Evolutionary conservation across 148 eudicot genomes (phyloP), one percentile per base, ranked within the genome.

Genomic region (Persicaria maculosa): DNA sequence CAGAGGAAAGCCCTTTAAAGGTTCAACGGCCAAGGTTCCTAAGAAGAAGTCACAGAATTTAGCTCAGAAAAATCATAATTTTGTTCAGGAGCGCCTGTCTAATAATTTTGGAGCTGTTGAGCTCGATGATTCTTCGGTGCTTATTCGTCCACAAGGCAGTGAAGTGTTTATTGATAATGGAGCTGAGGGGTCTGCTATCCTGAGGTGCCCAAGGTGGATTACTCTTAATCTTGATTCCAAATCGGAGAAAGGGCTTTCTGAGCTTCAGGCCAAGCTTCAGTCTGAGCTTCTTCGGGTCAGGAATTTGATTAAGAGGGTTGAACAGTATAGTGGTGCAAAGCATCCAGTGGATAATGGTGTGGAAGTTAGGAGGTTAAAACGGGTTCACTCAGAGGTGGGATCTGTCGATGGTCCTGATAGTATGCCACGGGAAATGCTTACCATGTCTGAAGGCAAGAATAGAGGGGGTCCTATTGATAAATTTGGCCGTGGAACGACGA

Each of bases 401-500:
- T 80, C 88, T 0, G 84, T 80, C 44, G 84, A 83, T 44, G 81
- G 83, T 74, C 74, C 75, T 40, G 83, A 58, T 8, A 73, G 79
- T 61, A 84, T 83, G 82, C 89, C 84, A 6, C 78, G 80, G 20
- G 82, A 85, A 44, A 87, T 81, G 77, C 81, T 91, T 71, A 90
- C 80, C 80, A 72, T 86, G 64, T 76, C 88, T 14, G 89, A 88
- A 25, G 43, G 76, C 0, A 91, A 87, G 61, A 82, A 80, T 77
- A 89, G 81, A 76, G 86, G 76, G 74, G 80, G 86, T 68, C 79
- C 47, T 44, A 82, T 85, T 79, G 92, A 84, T 46, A 80, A 54
- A 71, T 52, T 72, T 57, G 98, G 86, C 74, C 91, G 89, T 76
- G 95, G 89, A 71, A 91, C 86, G 86, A 84, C 96, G 77, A 91